Percentiles rank a stretch among this genome's conserved stretches.
These are phyloP conservation scores for Taxillus chinensis DNA, from an alignment of 164 flowering plant genomes.

Conservation along the genomic window DNA sequence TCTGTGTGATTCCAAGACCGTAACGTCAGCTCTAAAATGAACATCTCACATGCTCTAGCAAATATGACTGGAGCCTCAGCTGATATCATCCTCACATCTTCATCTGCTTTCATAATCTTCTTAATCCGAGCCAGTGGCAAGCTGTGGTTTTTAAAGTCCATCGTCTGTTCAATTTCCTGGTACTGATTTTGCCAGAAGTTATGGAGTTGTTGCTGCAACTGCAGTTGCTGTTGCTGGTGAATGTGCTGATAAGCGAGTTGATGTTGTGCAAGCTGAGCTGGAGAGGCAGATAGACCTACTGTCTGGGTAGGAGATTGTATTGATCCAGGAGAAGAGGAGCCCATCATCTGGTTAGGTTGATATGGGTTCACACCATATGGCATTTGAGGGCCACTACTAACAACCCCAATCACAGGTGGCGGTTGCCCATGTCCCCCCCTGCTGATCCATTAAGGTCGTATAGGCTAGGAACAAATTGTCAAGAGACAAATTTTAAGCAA, in stretches of 20 bases:
- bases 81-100: conserved; percentile 78
- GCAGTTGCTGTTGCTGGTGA: conserved; percentile 63
- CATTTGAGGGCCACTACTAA: conserved; percentile 30
- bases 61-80: conserved; percentile 79
- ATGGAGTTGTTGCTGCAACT: conserved; percentile 58
- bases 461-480: conserved; percentile 3
- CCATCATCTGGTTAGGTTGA: conserved; percentile 48
- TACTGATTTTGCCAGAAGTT: conserved; percentile 52
- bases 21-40: conserved; percentile 63
- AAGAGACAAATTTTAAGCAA: background rate
- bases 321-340: conserved; percentile 26
- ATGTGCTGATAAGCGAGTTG: conserved; percentile 64
- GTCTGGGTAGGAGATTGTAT: conserved; percentile 32
- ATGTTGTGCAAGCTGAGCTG: conserved; percentile 52
- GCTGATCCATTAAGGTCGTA: conserved; percentile 36
- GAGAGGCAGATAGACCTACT: conserved; percentile 24
- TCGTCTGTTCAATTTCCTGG: conserved; percentile 56
- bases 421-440: conserved; percentile 42
- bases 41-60: conserved; percentile 81
- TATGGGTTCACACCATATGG: conserved; percentile 32
- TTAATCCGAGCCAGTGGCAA: conserved; percentile 75
- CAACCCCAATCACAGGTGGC: conserved; percentile 24
- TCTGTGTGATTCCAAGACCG: conserved; percentile 77
- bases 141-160: conserved; percentile 71
- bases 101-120: conserved; percentile 84